phyloP scores from a whole-genome alignment of 2,329 filamentous ascomycete genomes.

The Aspergillus felis region DNA sequence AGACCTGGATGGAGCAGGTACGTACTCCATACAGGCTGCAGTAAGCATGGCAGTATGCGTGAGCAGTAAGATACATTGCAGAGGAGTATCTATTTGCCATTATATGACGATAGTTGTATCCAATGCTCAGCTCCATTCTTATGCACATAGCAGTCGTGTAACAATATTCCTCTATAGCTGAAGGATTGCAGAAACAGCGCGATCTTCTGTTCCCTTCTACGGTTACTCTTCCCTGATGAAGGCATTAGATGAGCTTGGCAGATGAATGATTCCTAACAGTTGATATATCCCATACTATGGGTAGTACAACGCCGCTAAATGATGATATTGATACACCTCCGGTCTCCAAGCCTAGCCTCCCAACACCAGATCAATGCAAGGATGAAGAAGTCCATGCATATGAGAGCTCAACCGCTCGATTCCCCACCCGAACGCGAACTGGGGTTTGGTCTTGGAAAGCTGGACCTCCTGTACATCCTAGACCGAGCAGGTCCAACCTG shows the following conservation, averaged over 20 bases:
- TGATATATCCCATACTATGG: neutral
- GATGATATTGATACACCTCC: slow-evolving; percentile 6
- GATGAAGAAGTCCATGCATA: neutral
- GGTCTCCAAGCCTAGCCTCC: slow-evolving; percentile 1
- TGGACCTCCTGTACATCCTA: neutral
- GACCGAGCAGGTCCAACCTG: neutral
- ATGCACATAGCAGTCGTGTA: neutral
- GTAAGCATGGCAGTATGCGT: neutral
- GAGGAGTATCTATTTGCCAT: neutral
- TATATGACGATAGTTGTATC: neutral
- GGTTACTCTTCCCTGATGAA: neutral
- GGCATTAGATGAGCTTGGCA: neutral
- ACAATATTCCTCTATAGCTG: neutral
- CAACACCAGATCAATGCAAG: slow-evolving; percentile 4
- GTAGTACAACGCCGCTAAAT: neutral
- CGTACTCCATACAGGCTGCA: no score
- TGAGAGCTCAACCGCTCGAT: neutral
- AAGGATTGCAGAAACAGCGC: neutral
- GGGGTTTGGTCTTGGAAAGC: neutral
- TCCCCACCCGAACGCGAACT: neutral
- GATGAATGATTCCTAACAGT: neutral
- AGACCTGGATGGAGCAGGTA: no score
- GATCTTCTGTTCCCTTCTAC: neutral
- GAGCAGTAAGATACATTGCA: neutral
- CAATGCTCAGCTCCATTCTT: neutral